Percentiles rank a stretch among this genome's conserved stretches.
Evolutionary conservation across 2,329 filamentous ascomycete genomes (phyloP).

Genomic region (Calonectria pteridis): DNA sequence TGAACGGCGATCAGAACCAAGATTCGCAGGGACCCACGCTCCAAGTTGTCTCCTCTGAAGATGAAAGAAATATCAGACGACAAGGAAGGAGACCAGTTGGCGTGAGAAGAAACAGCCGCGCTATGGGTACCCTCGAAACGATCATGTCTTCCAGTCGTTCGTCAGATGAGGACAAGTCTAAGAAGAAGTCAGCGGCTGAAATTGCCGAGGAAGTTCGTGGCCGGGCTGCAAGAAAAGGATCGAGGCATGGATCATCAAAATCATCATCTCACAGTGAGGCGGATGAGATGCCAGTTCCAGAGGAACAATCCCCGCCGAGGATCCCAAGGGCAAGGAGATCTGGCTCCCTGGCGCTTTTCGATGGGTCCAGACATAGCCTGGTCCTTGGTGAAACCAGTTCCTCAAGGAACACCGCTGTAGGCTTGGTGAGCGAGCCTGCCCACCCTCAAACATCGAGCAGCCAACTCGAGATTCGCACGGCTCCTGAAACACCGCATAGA

Average conservation of each 20-base stretch:
- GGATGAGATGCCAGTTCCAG: constrained; percentile 41
- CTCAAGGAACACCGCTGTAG: constrained; percentile 52
- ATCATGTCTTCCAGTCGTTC: constrained; percentile 76
- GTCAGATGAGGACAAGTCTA: constrained; percentile 72
- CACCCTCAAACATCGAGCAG: constrained; percentile 67
- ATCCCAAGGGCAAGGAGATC: constrained; percentile 44
- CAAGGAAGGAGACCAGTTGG: constrained; percentile 57
- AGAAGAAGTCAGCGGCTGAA: constrained; percentile 69
- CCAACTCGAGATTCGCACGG: constrained; percentile 61
- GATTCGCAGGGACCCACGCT: constrained; percentile 64
- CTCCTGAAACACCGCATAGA: constrained; percentile 43
- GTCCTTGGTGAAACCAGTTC: constrained; percentile 43
- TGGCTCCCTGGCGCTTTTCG: constrained; percentile 53
- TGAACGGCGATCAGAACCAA: constrained; percentile 48
- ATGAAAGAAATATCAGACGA: constrained; percentile 59
- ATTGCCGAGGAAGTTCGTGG: constrained; percentile 67
- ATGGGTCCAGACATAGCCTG: constrained; percentile 51
- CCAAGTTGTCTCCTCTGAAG: constrained; percentile 69
- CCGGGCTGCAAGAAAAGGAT: constrained; percentile 56
- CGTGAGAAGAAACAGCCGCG: constrained; percentile 62
- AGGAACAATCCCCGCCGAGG: constrained; percentile 35
- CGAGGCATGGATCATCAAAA: constrained; percentile 48
- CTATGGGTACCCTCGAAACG: constrained; percentile 73
- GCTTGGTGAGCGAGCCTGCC: constrained; percentile 68
- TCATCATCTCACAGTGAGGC: constrained; percentile 46